Percentiles rank a stretch among this genome's conserved stretches.
These are phyloP conservation scores for Fusarium bactridioides DNA, from an alignment of 2,329 filamentous ascomycete species.

Conservation along the genomic window DNA sequence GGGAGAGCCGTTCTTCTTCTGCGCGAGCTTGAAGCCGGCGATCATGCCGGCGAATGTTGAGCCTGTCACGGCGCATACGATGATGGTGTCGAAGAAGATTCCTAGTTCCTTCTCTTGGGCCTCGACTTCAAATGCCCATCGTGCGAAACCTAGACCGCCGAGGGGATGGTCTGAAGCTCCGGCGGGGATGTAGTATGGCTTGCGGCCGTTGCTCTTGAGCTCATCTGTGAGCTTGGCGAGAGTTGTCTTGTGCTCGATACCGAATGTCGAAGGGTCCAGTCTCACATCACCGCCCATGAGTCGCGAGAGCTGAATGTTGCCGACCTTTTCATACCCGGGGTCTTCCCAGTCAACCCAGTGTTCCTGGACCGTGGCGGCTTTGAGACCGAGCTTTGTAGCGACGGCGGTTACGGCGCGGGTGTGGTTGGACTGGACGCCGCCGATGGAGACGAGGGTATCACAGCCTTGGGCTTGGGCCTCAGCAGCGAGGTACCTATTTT, in stretches of 20 bases:
- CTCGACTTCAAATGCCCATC: slow-evolving; percentile 74
- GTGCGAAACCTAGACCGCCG: slow-evolving; percentile 73
- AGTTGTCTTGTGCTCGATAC: slow-evolving; percentile 73
- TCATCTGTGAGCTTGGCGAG: slow-evolving; percentile 63
- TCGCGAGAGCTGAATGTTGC: slow-evolving; percentile 75
- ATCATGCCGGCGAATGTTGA: slow-evolving; percentile 76
- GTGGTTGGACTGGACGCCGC: slow-evolving; percentile 75
- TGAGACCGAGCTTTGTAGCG: slow-evolving; percentile 64
- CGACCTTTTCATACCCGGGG: slow-evolving; percentile 67
- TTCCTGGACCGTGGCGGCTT: slow-evolving; percentile 66
- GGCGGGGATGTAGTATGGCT: slow-evolving; percentile 76
- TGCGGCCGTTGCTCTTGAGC: slow-evolving; percentile 60
- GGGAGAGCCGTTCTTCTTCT: slow-evolving; percentile 54
- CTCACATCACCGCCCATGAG: slow-evolving; percentile 72
- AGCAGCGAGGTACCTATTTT: slow-evolving; percentile 65
- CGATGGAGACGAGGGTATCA: slow-evolving; percentile 71
- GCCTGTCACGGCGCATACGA: slow-evolving; percentile 77
- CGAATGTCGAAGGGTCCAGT: slow-evolving; percentile 67
- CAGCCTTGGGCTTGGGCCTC: slow-evolving; percentile 65
- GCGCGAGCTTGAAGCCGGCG: slow-evolving; percentile 72
- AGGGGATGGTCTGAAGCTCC: slow-evolving; percentile 75
- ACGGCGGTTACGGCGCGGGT: slow-evolving; percentile 72
- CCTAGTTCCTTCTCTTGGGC: slow-evolving; percentile 68
- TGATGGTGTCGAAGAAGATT: slow-evolving; percentile 71
- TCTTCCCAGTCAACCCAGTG: slow-evolving; percentile 72